Evolutionary conservation across 2,329 filamentous ascomycete species (phyloP).

Genomic region (Coniosporium tulheliwenetii): DNA sequence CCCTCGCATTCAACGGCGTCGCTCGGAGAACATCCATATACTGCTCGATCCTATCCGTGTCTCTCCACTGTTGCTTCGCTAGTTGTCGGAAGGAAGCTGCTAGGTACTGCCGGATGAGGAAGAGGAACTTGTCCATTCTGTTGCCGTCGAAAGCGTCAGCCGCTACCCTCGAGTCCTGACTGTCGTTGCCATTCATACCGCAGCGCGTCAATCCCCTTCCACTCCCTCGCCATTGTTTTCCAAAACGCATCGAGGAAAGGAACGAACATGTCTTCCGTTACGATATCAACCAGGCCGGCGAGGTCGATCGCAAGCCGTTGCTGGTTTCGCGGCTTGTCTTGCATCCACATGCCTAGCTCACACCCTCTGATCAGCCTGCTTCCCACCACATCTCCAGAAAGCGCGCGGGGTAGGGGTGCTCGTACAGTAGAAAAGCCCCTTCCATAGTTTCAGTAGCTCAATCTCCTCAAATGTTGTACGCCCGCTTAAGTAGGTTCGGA

Average conservation of each 20-base stretch:
- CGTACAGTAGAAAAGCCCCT: slow-evolving; percentile 74
- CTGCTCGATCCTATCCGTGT: slow-evolving; percentile 20
- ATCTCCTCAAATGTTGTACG: slow-evolving; percentile 44
- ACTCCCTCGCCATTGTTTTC: slow-evolving; percentile 35
- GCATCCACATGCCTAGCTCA: slow-evolving; percentile 64
- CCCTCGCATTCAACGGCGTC: slow-evolving; percentile 27
- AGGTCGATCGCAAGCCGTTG: slow-evolving; percentile 69
- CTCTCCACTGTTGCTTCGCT: slow-evolving; percentile 23
- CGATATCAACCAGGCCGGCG: slow-evolving; percentile 48
- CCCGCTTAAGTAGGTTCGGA: slow-evolving; percentile 61
- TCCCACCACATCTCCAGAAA: neutral
- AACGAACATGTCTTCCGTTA: slow-evolving; percentile 30
- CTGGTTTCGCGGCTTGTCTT: slow-evolving; percentile 75
- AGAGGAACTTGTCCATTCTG: slow-evolving; percentile 81
- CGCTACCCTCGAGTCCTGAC: slow-evolving; percentile 6
- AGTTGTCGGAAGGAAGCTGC: slow-evolving; percentile 47
- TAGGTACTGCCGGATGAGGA: slow-evolving; percentile 66
- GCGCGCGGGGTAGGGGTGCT: neutral
- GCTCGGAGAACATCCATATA: slow-evolving; percentile 32
- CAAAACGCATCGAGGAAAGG: slow-evolving; percentile 34
- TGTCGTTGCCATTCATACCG: slow-evolving; percentile 10
- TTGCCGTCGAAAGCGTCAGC: slow-evolving; percentile 19
- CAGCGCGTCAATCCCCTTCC: slow-evolving; percentile 32
- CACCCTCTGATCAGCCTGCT: neutral
- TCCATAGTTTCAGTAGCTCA: slow-evolving; percentile 82